Percentiles rank a stretch among this genome's conserved stretches.
These are phyloP conservation scores for Rhodotorula toruloides DNA, from an alignment of 768 basidiomycete species.

Conservation along the genomic window DNA sequence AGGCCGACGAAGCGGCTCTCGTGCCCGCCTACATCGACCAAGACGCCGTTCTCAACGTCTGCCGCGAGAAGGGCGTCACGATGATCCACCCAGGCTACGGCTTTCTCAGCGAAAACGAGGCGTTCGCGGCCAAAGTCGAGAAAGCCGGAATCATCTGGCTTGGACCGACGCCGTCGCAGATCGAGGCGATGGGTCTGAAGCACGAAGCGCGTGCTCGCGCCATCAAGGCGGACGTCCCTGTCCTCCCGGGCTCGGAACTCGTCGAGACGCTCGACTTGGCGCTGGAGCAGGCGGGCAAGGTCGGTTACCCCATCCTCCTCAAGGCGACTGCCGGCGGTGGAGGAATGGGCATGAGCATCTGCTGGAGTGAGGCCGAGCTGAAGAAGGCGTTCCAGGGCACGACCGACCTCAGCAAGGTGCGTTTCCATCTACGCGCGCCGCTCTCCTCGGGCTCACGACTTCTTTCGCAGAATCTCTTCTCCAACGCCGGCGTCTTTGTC, in stretches of 20 bases:
- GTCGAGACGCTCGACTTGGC: slow-evolving; percentile 51
- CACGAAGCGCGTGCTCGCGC: slow-evolving; percentile 27
- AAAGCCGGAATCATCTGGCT: slow-evolving; percentile 12
- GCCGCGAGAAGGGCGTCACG: slow-evolving; percentile 2
- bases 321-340: slow-evolving; percentile 61
- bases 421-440: neutral
- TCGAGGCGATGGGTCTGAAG: slow-evolving; percentile 23
- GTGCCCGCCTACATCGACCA: slow-evolving; percentile 46
- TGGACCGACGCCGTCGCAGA: slow-evolving; percentile 19
- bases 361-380: slow-evolving; percentile 49
- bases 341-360: slow-evolving; percentile 63
- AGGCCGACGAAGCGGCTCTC: slow-evolving; percentile 49
- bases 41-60: slow-evolving; percentile 38
- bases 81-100: slow-evolving; percentile 45
- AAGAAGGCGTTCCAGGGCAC: neutral
- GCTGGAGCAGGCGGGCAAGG: slow-evolving; percentile 48
- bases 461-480: slow-evolving; percentile 50
- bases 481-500: slow-evolving; percentile 53
- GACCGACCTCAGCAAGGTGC: slow-evolving; percentile 19
- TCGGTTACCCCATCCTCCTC: slow-evolving; percentile 54
- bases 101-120: slow-evolving; percentile 39
- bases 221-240: slow-evolving; percentile 46
- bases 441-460: too few species aligned
- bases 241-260: slow-evolving; percentile 54
- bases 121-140: slow-evolving; percentile 27